A percentile compares a stretch with the other conserved stretches of the same genome.
These are phyloP conservation scores for Saturnispora kantuleensis DNA, from an alignment of 805 yeast genomes.

Conservation along the genomic window DNA sequence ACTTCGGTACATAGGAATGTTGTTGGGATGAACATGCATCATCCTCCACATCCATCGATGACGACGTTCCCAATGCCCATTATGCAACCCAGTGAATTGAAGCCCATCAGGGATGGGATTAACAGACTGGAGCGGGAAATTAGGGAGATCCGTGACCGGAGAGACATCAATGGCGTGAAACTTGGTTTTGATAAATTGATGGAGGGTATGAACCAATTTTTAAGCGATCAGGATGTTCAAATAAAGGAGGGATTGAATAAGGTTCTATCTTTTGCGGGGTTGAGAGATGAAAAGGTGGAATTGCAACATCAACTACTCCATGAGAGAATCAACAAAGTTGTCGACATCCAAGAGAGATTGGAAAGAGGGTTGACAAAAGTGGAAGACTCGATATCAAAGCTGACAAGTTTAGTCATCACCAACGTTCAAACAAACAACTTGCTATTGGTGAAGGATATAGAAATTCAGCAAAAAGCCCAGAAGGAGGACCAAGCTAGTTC, in stretches of 20 bases:
- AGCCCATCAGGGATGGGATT: not conserved
- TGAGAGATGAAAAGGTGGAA: slow-evolving; percentile 6
- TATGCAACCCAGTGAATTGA: not conserved
- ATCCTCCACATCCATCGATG: not conserved
- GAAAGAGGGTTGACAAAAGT: slow-evolving; percentile 4
- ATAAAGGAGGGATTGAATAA: slow-evolving; percentile 5
- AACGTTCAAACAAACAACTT: not conserved
- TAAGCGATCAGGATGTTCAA: not conserved
- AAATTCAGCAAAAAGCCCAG: slow-evolving; percentile 1
- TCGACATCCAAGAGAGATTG: slow-evolving; percentile 5
- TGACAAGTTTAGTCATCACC: not conserved
- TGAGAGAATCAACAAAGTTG: slow-evolving; percentile 3
- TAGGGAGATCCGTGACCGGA: slow-evolving; percentile 2
- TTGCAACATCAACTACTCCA: slow-evolving; percentile 1
- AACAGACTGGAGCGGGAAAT: slow-evolving; percentile 3
- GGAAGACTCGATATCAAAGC: not conserved
- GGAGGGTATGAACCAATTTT: not conserved
- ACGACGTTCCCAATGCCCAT: slow-evolving; percentile 4
- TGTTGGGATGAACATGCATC: slow-evolving; percentile 1
- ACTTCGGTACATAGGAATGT: not conserved
- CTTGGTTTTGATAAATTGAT: not conserved
- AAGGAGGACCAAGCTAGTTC: not conserved
- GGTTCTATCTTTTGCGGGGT: slow-evolving; percentile 1
- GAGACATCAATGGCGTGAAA: slow-evolving; percentile 1
- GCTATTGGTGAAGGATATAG: not conserved